Conservation (phyloP, 345 rosid genomes). For the Litchi chinensis region DNA sequence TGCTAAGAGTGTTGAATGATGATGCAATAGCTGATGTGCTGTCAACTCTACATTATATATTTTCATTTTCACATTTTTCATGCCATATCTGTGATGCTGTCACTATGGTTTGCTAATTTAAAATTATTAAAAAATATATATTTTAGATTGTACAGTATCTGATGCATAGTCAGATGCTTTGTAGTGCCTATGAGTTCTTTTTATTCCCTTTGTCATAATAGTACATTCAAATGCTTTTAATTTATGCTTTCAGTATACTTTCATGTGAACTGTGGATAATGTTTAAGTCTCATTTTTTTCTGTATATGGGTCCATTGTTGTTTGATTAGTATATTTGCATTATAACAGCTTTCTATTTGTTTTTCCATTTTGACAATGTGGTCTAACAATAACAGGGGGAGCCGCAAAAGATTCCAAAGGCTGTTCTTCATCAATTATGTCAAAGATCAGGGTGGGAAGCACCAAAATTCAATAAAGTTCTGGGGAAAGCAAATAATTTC, state of each 20-base stretch:
- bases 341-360: conserved; percentile 3
- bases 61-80: background rate
- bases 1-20: background rate
- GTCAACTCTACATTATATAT: background rate
- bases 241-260: background rate
- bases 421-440: conserved; percentile 88
- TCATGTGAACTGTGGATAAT: background rate
- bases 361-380: background rate
- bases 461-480: conserved; percentile 77
- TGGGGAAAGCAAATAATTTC: conserved; percentile 45
- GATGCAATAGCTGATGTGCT: conserved; percentile 1
- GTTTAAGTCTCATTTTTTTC: background rate
- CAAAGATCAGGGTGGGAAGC: conserved; percentile 94
- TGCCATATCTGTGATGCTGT: background rate
- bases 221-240: background rate
- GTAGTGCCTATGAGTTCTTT: background rate
- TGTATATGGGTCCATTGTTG: background rate
- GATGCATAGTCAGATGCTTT: background rate
- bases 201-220: background rate
- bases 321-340: background rate
- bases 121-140: background rate
- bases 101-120: background rate
- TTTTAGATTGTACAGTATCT: background rate
- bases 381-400: conserved; percentile 62
- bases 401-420: conserved; percentile 70